phyloP scores from a whole-genome alignment of 306 rosid genomes.

The Rosa rugosa region DNA sequence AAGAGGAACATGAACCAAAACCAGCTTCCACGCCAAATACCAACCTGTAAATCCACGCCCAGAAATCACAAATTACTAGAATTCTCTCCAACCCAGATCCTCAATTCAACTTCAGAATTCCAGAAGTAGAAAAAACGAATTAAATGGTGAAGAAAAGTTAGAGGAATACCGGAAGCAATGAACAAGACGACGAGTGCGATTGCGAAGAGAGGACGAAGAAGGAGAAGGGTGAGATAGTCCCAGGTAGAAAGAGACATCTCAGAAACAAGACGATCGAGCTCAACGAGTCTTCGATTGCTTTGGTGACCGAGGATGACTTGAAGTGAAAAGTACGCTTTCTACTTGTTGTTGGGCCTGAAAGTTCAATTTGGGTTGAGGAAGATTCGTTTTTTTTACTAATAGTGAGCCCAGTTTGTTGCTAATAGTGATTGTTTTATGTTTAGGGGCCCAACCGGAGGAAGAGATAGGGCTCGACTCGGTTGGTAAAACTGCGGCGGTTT shows the following conservation, averaged over 20 bases:
- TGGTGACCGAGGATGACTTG: not conserved
- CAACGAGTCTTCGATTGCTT: not conserved
- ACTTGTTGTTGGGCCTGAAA: not conserved
- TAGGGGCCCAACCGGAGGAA: not conserved
- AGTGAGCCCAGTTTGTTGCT: not conserved
- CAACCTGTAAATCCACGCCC: slow-evolving; percentile 51
- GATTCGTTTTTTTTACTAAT: too few relatives aligned
- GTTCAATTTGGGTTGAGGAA: not conserved
- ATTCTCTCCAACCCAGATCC: slow-evolving; percentile 17
- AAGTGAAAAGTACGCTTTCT: not conserved
- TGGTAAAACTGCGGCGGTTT: too few relatives aligned
- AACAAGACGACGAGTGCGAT: slow-evolving; percentile 51
- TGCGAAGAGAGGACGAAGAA: slow-evolving; percentile 67
- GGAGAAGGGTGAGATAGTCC: slow-evolving; percentile 43
- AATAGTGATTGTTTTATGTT: not conserved
- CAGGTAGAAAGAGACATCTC: slow-evolving; percentile 30
- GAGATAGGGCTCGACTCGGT: not conserved
- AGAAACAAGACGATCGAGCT: slow-evolving; percentile 25
- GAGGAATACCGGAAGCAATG: slow-evolving; percentile 49
- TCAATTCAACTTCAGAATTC: slow-evolving; percentile 1
- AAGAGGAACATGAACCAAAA: slow-evolving; percentile 81
- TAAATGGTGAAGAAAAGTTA: not conserved
- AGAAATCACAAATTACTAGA: not conserved
- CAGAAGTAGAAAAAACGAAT: not conserved
- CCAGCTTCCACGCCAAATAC: slow-evolving; percentile 89